Evolutionary conservation across 2,329 filamentous ascomycete genomes (phyloP).

Genomic region (Geosmithia flava): DNA sequence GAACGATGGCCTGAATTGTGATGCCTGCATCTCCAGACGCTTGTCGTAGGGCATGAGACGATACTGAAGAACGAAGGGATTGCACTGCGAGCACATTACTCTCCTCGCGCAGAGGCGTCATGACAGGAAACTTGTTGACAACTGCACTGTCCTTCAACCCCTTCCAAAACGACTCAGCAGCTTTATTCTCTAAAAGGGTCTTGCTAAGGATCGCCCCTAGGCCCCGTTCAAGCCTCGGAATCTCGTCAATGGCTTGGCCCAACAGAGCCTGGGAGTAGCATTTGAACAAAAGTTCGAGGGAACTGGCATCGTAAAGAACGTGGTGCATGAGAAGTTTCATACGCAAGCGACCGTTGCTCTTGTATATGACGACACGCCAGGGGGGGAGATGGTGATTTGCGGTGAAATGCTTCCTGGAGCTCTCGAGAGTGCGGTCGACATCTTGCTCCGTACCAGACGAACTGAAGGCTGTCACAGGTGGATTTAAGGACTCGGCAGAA

Average conservation of each 20-base stretch:
- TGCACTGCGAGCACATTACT: constrained; percentile 18
- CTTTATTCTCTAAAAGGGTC: constrained; percentile 11
- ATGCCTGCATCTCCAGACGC: constrained; percentile 45
- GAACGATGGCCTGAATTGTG: constrained; percentile 64
- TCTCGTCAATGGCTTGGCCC: constrained; percentile 3
- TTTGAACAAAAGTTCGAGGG: constrained; percentile 51
- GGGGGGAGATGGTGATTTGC: constrained; percentile 38
- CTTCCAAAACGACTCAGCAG: constrained; percentile 51
- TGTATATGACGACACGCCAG: constrained; percentile 48
- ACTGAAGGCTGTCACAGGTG: constrained; percentile 7
- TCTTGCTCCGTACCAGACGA: neutral
- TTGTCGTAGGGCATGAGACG: constrained; percentile 35
- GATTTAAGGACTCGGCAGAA: neutral
- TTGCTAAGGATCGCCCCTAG: constrained; percentile 29
- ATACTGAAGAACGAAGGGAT: constrained; percentile 19
- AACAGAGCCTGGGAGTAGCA: constrained; percentile 32
- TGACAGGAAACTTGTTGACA: constrained; percentile 61
- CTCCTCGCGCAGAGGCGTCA: constrained; percentile 48
- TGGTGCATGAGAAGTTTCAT: constrained; percentile 55
- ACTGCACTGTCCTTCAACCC: constrained; percentile 36
- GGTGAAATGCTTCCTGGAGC: constrained; percentile 15
- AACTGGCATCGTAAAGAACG: constrained; percentile 74
- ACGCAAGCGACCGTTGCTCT: constrained; percentile 7
- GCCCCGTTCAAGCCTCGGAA: constrained; percentile 16
- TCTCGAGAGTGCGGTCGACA: neutral